Conservation (phyloP, 2,329 filamentous ascomycete species). For the Talaromyces amestolkiae region DNA sequence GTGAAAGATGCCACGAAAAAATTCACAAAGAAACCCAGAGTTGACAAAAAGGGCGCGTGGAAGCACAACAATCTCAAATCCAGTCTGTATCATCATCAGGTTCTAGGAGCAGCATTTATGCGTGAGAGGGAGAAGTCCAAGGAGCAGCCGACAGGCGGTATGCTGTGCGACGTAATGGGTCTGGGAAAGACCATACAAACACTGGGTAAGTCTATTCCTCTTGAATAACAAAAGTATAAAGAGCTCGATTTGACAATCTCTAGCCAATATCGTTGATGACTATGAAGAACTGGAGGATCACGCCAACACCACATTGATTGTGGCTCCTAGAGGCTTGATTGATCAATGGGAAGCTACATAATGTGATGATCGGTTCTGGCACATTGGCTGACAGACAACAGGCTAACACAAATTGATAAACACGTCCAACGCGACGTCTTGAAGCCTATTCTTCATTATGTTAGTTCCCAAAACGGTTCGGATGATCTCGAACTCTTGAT, state of each 20-base stretch:
- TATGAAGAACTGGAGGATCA: slow-evolving; percentile 21
- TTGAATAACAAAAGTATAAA: neutral
- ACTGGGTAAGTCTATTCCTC: slow-evolving; percentile 26
- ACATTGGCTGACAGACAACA: neutral
- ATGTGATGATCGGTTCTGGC: neutral
- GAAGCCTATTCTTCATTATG: slow-evolving; percentile 27
- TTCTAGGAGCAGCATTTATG: slow-evolving; percentile 35
- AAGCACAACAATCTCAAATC: slow-evolving; percentile 32
- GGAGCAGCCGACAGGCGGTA: slow-evolving; percentile 30
- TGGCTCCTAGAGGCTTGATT: slow-evolving; percentile 35
- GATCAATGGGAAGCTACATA: slow-evolving; percentile 34
- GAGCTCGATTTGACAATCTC: neutral
- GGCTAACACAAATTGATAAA: slow-evolving; percentile 27
- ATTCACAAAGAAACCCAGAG: slow-evolving; percentile 28
- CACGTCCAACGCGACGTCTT: slow-evolving; percentile 31
- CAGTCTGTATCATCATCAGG: slow-evolving; percentile 38
- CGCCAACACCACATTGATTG: slow-evolving; percentile 36
- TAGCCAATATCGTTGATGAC: slow-evolving; percentile 41
- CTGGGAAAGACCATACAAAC: slow-evolving; percentile 42
- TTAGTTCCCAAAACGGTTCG: slow-evolving; percentile 23
- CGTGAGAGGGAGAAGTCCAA: slow-evolving; percentile 32
- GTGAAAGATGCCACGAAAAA: slow-evolving; percentile 30
- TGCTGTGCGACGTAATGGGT: slow-evolving; percentile 44
- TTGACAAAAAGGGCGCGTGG: slow-evolving; percentile 34
- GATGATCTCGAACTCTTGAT: slow-evolving; percentile 24